Percentiles rank a stretch among this genome's conserved stretches.
Evolutionary conservation across 2,329 filamentous ascomycete species (phyloP).

Genomic region (Penicillium sp.): DNA sequence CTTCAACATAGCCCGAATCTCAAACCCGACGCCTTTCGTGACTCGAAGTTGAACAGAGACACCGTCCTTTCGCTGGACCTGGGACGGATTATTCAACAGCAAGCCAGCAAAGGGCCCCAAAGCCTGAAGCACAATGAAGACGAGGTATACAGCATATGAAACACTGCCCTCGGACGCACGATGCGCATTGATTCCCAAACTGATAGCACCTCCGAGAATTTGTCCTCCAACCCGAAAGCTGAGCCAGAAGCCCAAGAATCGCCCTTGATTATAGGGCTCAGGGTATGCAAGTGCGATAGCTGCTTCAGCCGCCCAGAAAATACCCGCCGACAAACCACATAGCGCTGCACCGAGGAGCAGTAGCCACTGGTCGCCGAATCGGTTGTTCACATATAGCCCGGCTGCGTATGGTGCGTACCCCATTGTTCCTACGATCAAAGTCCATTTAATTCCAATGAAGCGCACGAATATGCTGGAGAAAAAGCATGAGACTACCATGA

Average conservation of each 20-base stretch:
- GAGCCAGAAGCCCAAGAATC: constrained; percentile 67
- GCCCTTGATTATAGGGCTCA: constrained; percentile 65
- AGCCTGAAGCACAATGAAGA: constrained; percentile 70
- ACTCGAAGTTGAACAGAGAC: constrained; percentile 61
- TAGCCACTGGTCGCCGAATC: constrained; percentile 67
- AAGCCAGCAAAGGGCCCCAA: constrained; percentile 63
- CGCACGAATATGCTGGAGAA: constrained; percentile 63
- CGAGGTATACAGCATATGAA: constrained; percentile 65
- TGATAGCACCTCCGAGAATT: constrained; percentile 70
- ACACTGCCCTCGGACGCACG: constrained; percentile 61
- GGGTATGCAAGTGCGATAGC: constrained; percentile 72
- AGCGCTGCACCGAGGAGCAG: constrained; percentile 65
- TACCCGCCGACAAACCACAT: constrained; percentile 67
- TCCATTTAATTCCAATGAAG: constrained; percentile 68
- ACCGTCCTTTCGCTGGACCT: constrained; percentile 66
- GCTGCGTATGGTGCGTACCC: constrained; percentile 71
- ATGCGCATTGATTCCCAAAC: constrained; percentile 63
- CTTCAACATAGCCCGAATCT: constrained; percentile 59
- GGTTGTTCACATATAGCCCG: constrained; percentile 69
- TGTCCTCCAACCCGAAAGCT: constrained; percentile 61
- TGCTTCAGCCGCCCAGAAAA: constrained; percentile 75
- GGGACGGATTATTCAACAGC: constrained; percentile 58
- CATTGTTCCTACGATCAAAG: constrained; percentile 68
- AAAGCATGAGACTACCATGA: constrained; percentile 70
- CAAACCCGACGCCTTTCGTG: constrained; percentile 53